phyloP scores from a whole-genome alignment of 306 rosid species.

The Carpinus fangiana region DNA sequence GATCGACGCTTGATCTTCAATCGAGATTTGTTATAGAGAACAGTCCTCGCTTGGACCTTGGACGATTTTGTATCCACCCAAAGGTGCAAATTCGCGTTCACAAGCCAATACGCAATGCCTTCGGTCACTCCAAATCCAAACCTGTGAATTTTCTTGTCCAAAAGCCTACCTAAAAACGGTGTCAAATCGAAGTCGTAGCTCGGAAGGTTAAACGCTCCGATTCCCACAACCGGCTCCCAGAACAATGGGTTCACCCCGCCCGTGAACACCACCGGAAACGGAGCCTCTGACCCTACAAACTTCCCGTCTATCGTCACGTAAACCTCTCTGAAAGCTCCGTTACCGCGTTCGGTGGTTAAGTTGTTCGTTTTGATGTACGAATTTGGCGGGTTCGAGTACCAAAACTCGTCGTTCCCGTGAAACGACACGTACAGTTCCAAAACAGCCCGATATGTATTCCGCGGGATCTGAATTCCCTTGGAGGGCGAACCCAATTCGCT shows the following conservation, averaged over 20 bases:
- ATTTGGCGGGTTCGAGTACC: constrained; percentile 83
- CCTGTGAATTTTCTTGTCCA: constrained; percentile 55
- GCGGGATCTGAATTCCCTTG: constrained; percentile 49
- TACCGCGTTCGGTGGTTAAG: constrained; percentile 57
- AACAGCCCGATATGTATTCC: constrained; percentile 53
- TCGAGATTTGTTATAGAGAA: constrained; percentile 28
- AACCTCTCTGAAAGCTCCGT: constrained; percentile 76
- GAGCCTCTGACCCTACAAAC: constrained; percentile 62
- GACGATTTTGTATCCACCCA: constrained; percentile 61
- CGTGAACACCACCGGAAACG: constrained; percentile 81
- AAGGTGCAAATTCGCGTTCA: constrained; percentile 79
- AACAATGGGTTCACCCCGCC: constrained; percentile 80
- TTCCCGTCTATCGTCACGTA: constrained; percentile 63
- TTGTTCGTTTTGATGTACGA: constrained; percentile 56
- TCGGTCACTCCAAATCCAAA: constrained; percentile 62
- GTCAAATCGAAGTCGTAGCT: constrained; percentile 67
- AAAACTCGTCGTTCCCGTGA: constrained; percentile 86
- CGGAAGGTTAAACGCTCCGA: constrained; percentile 80
- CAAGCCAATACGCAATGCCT: constrained; percentile 75
- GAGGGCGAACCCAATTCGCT: constrained; percentile 34
- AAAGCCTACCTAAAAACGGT: constrained; percentile 64
- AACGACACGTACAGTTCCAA: constrained; percentile 69
- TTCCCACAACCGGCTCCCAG: constrained; percentile 80
- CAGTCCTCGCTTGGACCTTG: constrained; percentile 34
- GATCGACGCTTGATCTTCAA: constrained; percentile 36